Evolutionary conservation across 148 eudicot genomes (phyloP), one percentile per base, ranked within the genome.

Genomic region (Rhododendron vialii): DNA sequence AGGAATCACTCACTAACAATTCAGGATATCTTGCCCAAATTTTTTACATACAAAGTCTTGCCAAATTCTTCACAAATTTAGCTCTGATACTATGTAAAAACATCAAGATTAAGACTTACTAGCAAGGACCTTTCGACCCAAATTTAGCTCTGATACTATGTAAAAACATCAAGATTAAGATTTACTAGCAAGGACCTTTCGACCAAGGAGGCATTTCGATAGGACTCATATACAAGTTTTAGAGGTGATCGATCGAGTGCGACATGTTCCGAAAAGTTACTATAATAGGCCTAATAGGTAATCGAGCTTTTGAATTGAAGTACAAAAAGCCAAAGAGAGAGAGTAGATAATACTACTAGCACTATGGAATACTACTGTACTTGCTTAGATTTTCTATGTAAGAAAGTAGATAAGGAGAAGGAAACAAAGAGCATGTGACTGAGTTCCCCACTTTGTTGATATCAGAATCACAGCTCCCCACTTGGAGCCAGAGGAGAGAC

Each of bases 401-500:
- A 71, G 3, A 2, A 71, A 67, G 74, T 11, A 67, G 15, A 14
- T 14, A 2, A 71, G 38, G 20, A 71, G 76, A 28, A 71, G 76
- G 33, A 33, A 71, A 33, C 76, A 71, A 67, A 30, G 41, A 71
- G 76, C 45, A 41, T 41, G 45, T 6, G 8, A 41, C 45, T 41
- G 45, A 41, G 45, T 41, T 41, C 15, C 76, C 76, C 76, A 71
- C 76, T 71, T 71, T 14, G 76, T 14, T 71, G 76, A 33, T 71
- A 18, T 14, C 41, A 71, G 76, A 30, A 71, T 71, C 76, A 71
- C 38, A 14, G 35, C 38, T 13, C 20, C 76, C 76, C 20, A 71
- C 76, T 71, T 71, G 76, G 38, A 28, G 76, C 76, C 76, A 28
- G 76, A 71, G 41, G 76, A 33, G 76, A 71, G 76, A 33, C 76